Evolutionary conservation across 257 asterid species (phyloP).

Genomic region (Penstemon eatonii): DNA sequence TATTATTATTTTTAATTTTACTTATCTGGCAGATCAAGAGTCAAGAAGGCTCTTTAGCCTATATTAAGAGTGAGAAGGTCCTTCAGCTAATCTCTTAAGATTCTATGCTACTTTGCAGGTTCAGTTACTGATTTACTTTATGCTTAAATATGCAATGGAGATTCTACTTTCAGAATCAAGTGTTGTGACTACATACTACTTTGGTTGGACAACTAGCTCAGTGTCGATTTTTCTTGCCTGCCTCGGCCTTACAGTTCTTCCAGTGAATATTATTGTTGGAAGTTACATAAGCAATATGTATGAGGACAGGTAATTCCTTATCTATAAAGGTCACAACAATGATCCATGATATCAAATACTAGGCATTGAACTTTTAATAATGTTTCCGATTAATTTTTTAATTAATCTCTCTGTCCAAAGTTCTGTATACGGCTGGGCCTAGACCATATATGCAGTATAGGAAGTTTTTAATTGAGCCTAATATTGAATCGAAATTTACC

Average conservation of each 20-base stretch:
- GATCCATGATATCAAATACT: constrained; percentile 6
- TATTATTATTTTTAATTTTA: too few species aligned
- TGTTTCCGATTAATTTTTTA: constrained; percentile 7
- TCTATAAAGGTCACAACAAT: constrained; percentile 3
- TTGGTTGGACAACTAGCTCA: constrained; percentile 81
- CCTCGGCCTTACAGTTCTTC: constrained; percentile 94
- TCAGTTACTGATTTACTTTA: constrained; percentile 91
- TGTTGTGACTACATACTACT: constrained; percentile 84
- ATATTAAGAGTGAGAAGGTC: constrained; percentile 6
- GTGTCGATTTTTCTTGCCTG: constrained; percentile 88
- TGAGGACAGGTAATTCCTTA: constrained; percentile 76
- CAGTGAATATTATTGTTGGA: constrained; percentile 81
- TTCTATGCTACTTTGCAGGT: constrained; percentile 57
- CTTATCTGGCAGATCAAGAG: too few species aligned
- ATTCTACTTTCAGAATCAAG: constrained; percentile 94
- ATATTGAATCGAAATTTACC: too few species aligned
- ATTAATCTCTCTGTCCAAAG: not conserved
- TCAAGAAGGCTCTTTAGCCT: not conserved
- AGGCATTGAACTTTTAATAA: constrained; percentile 7
- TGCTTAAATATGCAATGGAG: constrained; percentile 98
- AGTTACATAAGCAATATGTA: constrained; percentile 95
- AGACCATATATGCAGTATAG: not conserved
- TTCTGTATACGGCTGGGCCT: not conserved
- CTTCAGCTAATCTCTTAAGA: constrained; percentile 16
- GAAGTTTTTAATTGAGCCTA: not conserved